These are phyloP conservation scores for Rutstroemia sp. DNA, from an alignment of 2,329 filamentous ascomycete genomes.

Conservation along the genomic window DNA sequence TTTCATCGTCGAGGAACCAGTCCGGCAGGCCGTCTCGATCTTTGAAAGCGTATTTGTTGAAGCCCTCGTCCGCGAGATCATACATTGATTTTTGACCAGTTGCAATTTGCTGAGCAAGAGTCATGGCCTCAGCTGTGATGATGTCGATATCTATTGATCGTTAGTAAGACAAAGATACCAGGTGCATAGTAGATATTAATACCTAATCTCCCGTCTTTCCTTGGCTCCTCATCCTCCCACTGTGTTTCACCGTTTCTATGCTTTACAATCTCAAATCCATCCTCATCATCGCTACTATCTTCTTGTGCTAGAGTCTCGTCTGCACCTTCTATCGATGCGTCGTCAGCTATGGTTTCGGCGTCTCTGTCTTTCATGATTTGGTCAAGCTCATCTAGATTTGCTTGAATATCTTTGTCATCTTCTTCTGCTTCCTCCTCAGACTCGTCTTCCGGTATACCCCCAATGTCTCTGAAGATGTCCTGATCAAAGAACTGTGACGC, in stretches of 20 bases:
- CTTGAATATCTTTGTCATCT: slow-evolving; percentile 36
- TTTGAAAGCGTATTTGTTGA: slow-evolving; percentile 87
- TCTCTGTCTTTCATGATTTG: slow-evolving; percentile 22
- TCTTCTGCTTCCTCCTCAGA: slow-evolving; percentile 34
- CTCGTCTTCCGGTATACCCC: slow-evolving; percentile 54
- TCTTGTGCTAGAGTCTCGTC: slow-evolving; percentile 15
- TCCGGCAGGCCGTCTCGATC: slow-evolving; percentile 89
- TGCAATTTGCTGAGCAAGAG: slow-evolving; percentile 84
- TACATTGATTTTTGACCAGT: slow-evolving; percentile 73
- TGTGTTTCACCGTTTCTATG: slow-evolving; percentile 39
- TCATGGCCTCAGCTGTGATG: slow-evolving; percentile 99
- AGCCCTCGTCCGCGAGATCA: slow-evolving; percentile 82
- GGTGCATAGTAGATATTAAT: slow-evolving; percentile 13
- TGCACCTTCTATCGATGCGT: slow-evolving; percentile 22
- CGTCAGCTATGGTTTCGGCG: slow-evolving; percentile 26
- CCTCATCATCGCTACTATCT: slow-evolving; percentile 31
- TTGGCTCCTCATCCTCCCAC: slow-evolving; percentile 61
- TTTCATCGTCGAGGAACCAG: slow-evolving; percentile 96
- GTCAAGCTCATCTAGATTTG: slow-evolving; percentile 29
- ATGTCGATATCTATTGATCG: slow-evolving; percentile 74
- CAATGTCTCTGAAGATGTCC: slow-evolving; percentile 84
- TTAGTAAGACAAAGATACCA: slow-evolving; percentile 14
- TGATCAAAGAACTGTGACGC: slow-evolving; percentile 89
- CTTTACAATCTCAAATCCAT: slow-evolving; percentile 58
- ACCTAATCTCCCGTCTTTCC: slow-evolving; percentile 56